phyloP scores from a whole-genome alignment of 257 asterid genomes.

The Solanum habrochaites region DNA sequence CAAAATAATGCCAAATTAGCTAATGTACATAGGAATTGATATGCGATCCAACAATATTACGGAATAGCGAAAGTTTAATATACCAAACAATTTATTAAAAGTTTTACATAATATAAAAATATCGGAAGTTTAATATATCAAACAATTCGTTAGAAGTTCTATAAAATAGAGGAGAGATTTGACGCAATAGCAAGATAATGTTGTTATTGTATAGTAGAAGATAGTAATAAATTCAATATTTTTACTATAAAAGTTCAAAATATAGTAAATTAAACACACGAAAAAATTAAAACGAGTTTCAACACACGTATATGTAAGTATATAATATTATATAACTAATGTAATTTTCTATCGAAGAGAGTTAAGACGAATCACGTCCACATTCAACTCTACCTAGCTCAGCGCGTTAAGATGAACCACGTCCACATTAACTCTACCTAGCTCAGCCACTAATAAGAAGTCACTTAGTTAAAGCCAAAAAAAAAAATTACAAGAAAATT shows the following conservation, averaged over 20 bases:
- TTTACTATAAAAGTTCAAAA: background rate
- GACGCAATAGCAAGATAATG: background rate
- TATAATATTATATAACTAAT: background rate
- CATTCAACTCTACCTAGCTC: background rate
- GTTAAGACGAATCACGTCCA: no score
- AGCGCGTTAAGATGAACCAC: no score
- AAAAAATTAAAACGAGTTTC: background rate
- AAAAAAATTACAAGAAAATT: background rate
- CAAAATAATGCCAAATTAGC: background rate
- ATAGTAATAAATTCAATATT: background rate
- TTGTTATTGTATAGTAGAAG: background rate
- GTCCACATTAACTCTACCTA: no score
- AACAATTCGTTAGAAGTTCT: no score
- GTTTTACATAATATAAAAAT: background rate
- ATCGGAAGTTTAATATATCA: accelerated
- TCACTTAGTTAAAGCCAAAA: background rate
- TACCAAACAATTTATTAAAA: accelerated
- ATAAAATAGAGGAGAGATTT: background rate
- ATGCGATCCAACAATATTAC: background rate
- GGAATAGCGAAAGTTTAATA: background rate
- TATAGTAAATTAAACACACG: background rate
- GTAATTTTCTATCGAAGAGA: background rate
- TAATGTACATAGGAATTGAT: background rate
- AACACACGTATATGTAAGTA: no score
- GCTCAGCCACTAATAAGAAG: no score